Base-by-base conservation (phyloP, 2,329 filamentous ascomycete species). In the Pseudophaeomoniella oleicola region DNA sequence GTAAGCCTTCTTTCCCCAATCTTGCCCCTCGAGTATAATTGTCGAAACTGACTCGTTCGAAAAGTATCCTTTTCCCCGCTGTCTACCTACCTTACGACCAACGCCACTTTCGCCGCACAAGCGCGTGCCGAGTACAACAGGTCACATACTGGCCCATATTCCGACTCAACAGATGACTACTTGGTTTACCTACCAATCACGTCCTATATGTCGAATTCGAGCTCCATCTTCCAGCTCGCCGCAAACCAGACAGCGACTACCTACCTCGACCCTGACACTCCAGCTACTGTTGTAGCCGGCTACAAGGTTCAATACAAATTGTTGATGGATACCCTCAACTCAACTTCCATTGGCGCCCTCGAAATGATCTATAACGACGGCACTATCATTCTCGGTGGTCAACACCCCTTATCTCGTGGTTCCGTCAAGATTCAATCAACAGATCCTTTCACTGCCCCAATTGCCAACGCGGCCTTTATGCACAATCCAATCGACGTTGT, bases 331-430 rank as follows among this genome's bases (percentile, higher is more conserved):
- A 38, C 41, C 17, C 22, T 40, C 37, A 34, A 34, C 33, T 38
- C 37, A 30, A 43, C 43, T 30, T 42, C 44, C 37, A 43, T 47
- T 37, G 44, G 45, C 32, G 38, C 39, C 15, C 35, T 46, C 19
- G 46, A 49, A 39, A 29, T 48, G 15, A 35, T 46, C 19, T 38
- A 42, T n/a, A 32, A 45, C 5, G 46, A 44, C 22, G 37, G 31
- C 15, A 43, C 43, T 19, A 30, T 37, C 19, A 43, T 49, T 16
- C 41, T 42, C 18, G 39, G 42, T 32, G 30, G 48, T 4, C 41
- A 47, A 18, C 45, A 50, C 37, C 47, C 46, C 12, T 42, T 44
- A 29, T 46, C 44, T 30, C 45, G 43, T 19, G 47, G 47, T 19
- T 37, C 37, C 16, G 40, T 50, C 31, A 39, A 38, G 32, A 41